Conservation (phyloP, 139 green algal species). For the Chlamydomonas applanata region DNA sequence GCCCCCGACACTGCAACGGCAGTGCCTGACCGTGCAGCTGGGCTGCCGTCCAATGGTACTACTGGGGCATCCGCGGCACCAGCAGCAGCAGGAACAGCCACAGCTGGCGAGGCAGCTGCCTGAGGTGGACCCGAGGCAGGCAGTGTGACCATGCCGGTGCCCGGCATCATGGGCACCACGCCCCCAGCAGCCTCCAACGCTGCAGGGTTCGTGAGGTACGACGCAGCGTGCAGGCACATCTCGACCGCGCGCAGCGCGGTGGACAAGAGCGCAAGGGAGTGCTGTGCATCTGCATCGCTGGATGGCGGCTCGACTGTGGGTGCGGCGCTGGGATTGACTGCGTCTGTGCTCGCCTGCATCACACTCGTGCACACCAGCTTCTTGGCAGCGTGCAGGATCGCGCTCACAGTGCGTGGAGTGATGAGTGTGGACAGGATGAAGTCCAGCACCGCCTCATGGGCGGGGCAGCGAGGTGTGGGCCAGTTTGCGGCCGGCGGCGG, state of each 20-base stretch:
- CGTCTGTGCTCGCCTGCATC: not conserved
- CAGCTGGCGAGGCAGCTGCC: no score
- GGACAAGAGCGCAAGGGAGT: conserved; percentile 36
- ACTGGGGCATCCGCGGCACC: no score
- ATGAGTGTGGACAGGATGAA: conserved; percentile 49
- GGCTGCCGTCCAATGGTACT: no score
- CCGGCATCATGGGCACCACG: not conserved
- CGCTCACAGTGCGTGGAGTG: conserved; percentile 36
- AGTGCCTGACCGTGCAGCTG: no score
- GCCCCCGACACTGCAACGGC: no score
- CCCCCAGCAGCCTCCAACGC: not conserved
- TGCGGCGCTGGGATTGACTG: not conserved
- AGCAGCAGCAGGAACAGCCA: no score
- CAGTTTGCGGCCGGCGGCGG: not conserved
- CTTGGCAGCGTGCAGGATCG: conserved; percentile 44
- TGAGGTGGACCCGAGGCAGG: no score
- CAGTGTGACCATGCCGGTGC: no score
- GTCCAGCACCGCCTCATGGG: conserved; percentile 42
- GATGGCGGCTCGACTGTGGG: conserved; percentile 7
- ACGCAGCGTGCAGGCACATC: conserved; percentile 36
- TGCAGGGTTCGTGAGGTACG: conserved; percentile 18
- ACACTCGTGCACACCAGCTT: conserved; percentile 29
- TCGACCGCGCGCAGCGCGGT: conserved; percentile 41
- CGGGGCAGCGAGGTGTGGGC: conserved; percentile 7
- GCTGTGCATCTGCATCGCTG: conserved; percentile 30